phyloP scores from a whole-genome alignment of 2,329 filamentous ascomycete genomes.

The Lomentospora prolificans region DNA sequence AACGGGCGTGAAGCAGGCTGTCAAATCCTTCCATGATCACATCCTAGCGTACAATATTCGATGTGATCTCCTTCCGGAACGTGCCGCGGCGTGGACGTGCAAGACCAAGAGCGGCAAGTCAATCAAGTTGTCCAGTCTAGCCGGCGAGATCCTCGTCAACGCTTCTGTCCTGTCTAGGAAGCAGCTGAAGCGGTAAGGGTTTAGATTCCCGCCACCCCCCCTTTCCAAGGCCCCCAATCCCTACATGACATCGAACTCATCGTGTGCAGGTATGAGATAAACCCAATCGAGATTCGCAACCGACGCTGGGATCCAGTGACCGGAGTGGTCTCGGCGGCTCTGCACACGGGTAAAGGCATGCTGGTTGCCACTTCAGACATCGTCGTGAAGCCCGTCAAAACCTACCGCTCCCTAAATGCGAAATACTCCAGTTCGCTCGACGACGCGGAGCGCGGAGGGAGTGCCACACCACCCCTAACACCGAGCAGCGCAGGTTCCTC shows the following conservation, averaged over 20 bases:
- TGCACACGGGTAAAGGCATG: conserved; percentile 11
- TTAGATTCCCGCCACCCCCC: too few relatives aligned
- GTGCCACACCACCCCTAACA: conserved; percentile 3
- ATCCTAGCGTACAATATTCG: conserved; percentile 5
- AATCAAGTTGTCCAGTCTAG: conserved; percentile 4
- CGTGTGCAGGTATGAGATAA: neutral
- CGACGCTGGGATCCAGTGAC: conserved; percentile 23
- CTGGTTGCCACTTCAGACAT: conserved; percentile 12
- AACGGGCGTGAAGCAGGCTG: neutral
- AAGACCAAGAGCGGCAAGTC: neutral
- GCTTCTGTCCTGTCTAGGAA: conserved; percentile 25
- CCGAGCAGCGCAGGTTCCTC: neutral
- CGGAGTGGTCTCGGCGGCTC: conserved; percentile 13
- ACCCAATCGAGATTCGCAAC: conserved; percentile 21
- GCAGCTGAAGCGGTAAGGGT: neutral
- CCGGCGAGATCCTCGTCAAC: neutral
- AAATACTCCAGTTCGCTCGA: neutral
- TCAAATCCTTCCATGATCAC: neutral
- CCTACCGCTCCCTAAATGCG: conserved; percentile 9
- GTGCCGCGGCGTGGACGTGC: conserved; percentile 34
- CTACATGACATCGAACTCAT: neutral
- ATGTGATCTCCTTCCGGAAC: conserved; percentile 29
- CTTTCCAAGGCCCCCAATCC: too few relatives aligned
- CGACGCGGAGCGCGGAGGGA: neutral
- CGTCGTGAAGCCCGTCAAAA: conserved; percentile 13